Evolutionary conservation across 2,329 filamentous ascomycete genomes (phyloP).

Genomic region (Aschersonia sp.): DNA sequence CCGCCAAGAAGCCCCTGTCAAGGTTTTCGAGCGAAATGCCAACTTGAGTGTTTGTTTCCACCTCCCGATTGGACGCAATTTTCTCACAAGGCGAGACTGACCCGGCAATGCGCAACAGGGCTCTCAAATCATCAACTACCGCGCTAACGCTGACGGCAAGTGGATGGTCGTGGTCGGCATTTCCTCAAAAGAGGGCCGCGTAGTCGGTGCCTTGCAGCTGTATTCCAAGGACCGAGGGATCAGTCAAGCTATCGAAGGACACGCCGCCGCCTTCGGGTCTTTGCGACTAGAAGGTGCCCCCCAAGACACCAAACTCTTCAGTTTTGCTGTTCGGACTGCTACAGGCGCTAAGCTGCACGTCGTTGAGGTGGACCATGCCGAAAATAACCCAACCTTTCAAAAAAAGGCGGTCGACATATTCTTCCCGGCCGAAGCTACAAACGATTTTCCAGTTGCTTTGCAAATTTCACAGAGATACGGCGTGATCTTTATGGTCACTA

Average conservation of each 20-base stretch:
- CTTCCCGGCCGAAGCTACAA: conserved; percentile 88
- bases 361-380: conserved; percentile 89
- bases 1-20: conserved; percentile 62
- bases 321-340: conserved; percentile 83
- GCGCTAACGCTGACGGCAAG: conserved; percentile 85
- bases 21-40: conserved; percentile 87
- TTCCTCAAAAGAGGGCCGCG: conserved; percentile 79
- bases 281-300: conserved; percentile 78
- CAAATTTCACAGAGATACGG: conserved; percentile 96
- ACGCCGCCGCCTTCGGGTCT: conserved; percentile 87
- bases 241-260: conserved; percentile 94
- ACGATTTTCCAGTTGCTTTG: conserved; percentile 96
- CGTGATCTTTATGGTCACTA: conserved; percentile 92
- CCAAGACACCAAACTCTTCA: conserved; percentile 87
- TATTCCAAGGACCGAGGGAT: conserved; percentile 94
- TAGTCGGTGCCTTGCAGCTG: conserved; percentile 92
- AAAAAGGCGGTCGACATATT: conserved; percentile 98
- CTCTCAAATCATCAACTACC: conserved; percentile 99
- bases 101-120: conserved; percentile 36
- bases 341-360: conserved; percentile 92
- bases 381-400: conserved; percentile 73
- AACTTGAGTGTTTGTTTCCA: conserved; percentile 59
- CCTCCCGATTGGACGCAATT: neutral
- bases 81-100: neutral
- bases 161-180: conserved; percentile 99